Evolutionary conservation across 1,139 yeast species (phyloP).

Genomic region (Meyerozyma smithsonii): DNA sequence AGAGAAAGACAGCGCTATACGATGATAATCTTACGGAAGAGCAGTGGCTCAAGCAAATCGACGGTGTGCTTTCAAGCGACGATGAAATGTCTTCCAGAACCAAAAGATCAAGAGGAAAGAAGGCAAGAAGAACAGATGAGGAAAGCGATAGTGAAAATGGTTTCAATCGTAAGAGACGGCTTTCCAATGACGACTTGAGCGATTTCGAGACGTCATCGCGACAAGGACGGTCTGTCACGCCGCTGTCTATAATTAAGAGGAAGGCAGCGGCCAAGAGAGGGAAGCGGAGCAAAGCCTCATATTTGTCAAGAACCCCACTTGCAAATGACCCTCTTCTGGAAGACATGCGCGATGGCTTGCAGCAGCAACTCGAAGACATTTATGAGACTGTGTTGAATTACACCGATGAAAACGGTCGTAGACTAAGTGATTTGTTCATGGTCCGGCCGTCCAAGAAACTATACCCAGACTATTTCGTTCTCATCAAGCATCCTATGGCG

Average conservation of each 20-base stretch:
- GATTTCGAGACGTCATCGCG: constrained; percentile 1
- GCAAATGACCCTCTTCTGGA: constrained; percentile 35
- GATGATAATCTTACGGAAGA: constrained; percentile 74
- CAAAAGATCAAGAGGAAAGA: constrained; percentile 23
- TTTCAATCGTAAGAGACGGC: neutral
- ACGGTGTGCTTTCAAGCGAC: constrained; percentile 38
- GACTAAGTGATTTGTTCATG: constrained; percentile 57
- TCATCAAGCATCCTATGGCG: constrained; percentile 80
- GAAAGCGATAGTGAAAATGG: constrained; percentile 11
- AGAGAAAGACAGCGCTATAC: constrained; percentile 55
- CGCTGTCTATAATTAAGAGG: neutral
- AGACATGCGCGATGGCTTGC: constrained; percentile 40
- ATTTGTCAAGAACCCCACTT: constrained; percentile 35
- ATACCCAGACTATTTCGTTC: constrained; percentile 83
- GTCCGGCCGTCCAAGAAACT: constrained; percentile 65
- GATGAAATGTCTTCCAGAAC: constrained; percentile 21
- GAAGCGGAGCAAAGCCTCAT: constrained; percentile 20
- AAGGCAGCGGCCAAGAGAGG: constrained; percentile 19
- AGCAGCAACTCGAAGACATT: constrained; percentile 36
- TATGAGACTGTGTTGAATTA: constrained; percentile 42
- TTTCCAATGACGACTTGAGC: constrained; percentile 1
- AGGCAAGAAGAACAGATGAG: constrained; percentile 18
- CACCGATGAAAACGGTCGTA: constrained; percentile 38
- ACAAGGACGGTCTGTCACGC: neutral
- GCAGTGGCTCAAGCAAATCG: constrained; percentile 67